Base-by-base conservation (phyloP, 345 rosid genomes). In the Excoecaria agallocha region DNA sequence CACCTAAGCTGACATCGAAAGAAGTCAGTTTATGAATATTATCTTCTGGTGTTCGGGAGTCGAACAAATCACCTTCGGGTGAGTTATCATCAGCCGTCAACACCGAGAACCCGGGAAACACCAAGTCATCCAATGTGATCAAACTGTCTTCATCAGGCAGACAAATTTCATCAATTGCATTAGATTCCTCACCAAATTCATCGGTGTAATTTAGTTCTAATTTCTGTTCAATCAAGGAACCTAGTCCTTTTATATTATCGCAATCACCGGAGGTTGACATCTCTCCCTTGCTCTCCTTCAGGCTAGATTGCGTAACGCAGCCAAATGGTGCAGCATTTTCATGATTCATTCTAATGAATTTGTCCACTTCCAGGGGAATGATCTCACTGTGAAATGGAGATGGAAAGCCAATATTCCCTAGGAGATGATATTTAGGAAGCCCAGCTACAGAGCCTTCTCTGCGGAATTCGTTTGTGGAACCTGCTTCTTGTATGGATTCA, bases 81-180 rank as follows among this genome's bases (percentile, higher is more conserved):
- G 69, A 65, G 38, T 19, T 41, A n/a, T 45, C 49, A 45, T 59
- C 74, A n/a, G 74, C 57, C 63, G 65, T 8, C 25, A 55, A 58
- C 11, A 50, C 12, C 22, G 67, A 49, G 46, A 81, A 76, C 35
- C 24, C 57, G 7, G 81, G 79, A 57, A 76, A 43, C 55, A 71
- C 37, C 64, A 54, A 63, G 60, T 81, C 79, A 17, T 81, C 76
- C 8, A 65, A 54, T 45, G 82, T 76, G 72, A 84, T 76, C 78
- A 84, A 59, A 80, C 77, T 77, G 68, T 84, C 84, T 70, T 84
- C 87, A 25, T 84, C 84, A 30, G 80, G 87, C 50, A 79, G 69
- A 76, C 77, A 81, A 61, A 84, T 64, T 48, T 68, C 84, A 20
- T 71, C 76, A 22, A 24, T 63, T 16, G n/a, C n/a, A 69, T 54